Percentiles rank a stretch among this genome's conserved stretches.
Evolutionary conservation across 202 grass and related monocot species (phyloP).

Genomic region (Schoenoplectus tabernaemontani): DNA sequence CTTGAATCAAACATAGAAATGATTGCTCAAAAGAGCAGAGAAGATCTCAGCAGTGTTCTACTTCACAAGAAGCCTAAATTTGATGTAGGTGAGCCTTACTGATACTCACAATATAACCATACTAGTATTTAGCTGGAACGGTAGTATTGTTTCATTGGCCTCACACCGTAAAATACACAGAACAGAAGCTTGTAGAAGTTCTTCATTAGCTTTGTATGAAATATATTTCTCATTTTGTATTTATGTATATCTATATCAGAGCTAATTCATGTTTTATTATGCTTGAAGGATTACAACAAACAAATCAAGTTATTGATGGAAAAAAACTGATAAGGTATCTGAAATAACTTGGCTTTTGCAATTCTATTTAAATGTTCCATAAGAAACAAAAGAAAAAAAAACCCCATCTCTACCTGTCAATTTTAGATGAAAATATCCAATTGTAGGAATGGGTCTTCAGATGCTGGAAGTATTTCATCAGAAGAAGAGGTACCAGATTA

Average conservation of each 20-base stretch:
- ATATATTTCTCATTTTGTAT: constrained; percentile 7
- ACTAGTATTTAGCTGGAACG: neutral
- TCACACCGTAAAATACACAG: neutral
- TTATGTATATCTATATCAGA: constrained; percentile 23
- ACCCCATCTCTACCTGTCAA: neutral
- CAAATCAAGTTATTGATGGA: constrained; percentile 28
- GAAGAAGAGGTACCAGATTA: constrained; percentile 85
- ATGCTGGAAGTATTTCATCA: constrained; percentile 38
- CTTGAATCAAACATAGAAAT: neutral
- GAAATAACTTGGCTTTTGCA: neutral
- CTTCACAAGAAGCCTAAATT: constrained; percentile 26
- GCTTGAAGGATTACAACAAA: constrained; percentile 67
- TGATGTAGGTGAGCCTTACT: constrained; percentile 44
- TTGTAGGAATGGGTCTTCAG: constrained; percentile 53
- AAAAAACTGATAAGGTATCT: constrained; percentile 6
- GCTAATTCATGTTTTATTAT: constrained; percentile 47
- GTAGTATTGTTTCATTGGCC: neutral
- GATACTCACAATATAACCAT: neutral
- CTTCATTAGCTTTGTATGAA: neutral
- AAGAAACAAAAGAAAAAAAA: neutral
- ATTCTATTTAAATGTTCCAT: neutral
- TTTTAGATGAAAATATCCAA: constrained; percentile 24
- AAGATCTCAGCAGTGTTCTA: constrained; percentile 11
- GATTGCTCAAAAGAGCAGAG: neutral
- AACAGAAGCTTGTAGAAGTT: neutral